Conservation (phyloP, 441 rosid genomes). For the Gossypium gossypioides region DNA sequence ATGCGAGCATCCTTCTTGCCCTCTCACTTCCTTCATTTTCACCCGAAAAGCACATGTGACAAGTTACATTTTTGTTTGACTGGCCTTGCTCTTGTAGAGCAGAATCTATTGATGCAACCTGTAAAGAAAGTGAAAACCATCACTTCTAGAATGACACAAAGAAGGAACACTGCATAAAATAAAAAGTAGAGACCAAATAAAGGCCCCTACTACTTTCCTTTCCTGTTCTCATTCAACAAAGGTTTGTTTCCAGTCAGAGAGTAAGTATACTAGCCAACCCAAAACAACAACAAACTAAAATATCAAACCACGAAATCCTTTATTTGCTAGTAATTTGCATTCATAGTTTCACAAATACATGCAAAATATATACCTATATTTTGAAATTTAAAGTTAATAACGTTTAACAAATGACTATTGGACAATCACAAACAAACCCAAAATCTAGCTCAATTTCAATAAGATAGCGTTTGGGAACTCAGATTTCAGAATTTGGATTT, state of each 20-base stretch:
- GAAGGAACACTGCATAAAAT: neutral
- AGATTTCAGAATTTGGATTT: too few relatives aligned
- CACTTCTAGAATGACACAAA: neutral
- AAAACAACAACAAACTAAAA: neutral
- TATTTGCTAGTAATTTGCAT: conserved; percentile 15
- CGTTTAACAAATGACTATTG: neutral
- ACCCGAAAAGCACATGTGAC: conserved; percentile 59
- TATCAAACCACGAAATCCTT: conserved; percentile 23
- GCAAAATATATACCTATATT: neutral
- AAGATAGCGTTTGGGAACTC: too few relatives aligned
- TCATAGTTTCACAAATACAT: neutral
- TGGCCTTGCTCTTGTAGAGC: conserved; percentile 52
- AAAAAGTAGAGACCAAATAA: neutral
- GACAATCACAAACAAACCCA: neutral
- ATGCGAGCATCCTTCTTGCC: conserved; percentile 80
- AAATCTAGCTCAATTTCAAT: conserved; percentile 6
- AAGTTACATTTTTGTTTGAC: conserved; percentile 50
- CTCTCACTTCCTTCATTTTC: conserved; percentile 71
- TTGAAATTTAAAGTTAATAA: neutral
- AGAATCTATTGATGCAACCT: conserved; percentile 45
- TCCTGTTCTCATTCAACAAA: neutral
- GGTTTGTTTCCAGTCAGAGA: neutral
- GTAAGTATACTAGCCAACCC: neutral
- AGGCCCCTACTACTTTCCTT: neutral
- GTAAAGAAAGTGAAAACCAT: neutral